phyloP scores from a whole-genome alignment of 306 rosid genomes.

The Cicer judaicum region DNA sequence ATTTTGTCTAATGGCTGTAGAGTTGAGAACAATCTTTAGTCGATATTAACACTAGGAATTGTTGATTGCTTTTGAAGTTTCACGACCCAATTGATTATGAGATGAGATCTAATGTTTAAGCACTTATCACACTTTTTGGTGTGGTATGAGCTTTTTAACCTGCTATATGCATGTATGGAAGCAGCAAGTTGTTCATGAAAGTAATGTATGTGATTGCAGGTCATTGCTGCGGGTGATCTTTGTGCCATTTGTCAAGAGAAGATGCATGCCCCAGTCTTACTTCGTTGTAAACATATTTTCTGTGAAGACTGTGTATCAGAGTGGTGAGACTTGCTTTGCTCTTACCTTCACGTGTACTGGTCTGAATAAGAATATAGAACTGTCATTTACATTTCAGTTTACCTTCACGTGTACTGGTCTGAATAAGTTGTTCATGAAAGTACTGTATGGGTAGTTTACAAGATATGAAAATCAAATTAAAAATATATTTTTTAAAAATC shows the following conservation, averaged over 20 bases:
- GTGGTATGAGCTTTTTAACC: conserved; percentile 22
- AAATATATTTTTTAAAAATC: not conserved
- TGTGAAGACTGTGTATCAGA: conserved; percentile 99
- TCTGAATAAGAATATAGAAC: conserved; percentile 32
- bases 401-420: no score
- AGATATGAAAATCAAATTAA: not conserved
- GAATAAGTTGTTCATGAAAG: no score
- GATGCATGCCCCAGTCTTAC: conserved; percentile 93
- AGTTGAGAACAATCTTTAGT: not conserved
- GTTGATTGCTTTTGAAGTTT: not conserved
- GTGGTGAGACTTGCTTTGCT: conserved; percentile 63
- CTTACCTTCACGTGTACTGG: conserved; percentile 12
- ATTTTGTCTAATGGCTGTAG: conserved; percentile 21
- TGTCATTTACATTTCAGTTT: conserved; percentile 19
- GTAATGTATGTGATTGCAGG: conserved; percentile 62
- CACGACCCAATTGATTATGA: not conserved
- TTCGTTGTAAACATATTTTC: conserved; percentile 94
- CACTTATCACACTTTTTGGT: not conserved
- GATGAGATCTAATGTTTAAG: not conserved
- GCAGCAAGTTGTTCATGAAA: conserved; percentile 34
- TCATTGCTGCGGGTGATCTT: conserved; percentile 85
- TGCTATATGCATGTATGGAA: conserved; percentile 24
- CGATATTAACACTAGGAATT: conserved; percentile 2
- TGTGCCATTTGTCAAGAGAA: conserved; percentile 99
- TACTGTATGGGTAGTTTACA: not conserved